Conservation (phyloP, 176 grass and related monocot genomes). For the Aegilops sharonensis region DNA sequence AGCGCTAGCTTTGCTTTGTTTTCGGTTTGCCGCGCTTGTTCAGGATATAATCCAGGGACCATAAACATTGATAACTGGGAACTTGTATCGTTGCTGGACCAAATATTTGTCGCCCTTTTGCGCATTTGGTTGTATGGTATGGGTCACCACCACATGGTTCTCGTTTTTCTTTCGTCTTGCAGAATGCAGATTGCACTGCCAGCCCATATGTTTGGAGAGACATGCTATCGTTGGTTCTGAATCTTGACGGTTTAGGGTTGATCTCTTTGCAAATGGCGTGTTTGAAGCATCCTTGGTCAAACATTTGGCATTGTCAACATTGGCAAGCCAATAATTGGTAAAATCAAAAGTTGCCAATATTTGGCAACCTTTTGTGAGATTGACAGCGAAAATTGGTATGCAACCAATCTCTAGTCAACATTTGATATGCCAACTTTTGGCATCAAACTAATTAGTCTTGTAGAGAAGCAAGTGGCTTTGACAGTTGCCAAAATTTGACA, state of each 20-base stretch:
- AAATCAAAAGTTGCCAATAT: too few species aligned
- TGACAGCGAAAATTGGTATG: too few species aligned
- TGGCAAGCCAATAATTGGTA: too few species aligned
- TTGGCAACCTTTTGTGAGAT: too few species aligned
- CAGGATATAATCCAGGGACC: not conserved
- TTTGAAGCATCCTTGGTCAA: too few species aligned
- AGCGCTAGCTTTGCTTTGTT: not conserved
- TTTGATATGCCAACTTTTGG: too few species aligned
- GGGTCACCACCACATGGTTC: not conserved
- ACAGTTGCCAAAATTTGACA: too few species aligned
- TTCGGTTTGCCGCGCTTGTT: not conserved
- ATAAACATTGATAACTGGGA: not conserved
- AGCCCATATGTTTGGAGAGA: not conserved
- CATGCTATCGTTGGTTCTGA: too few species aligned
- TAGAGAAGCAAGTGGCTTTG: too few species aligned
- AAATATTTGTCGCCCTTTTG: not conserved
- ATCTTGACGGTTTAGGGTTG: not conserved
- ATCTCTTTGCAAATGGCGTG: not conserved
- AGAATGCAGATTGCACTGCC: not conserved
- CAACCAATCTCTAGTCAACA: too few species aligned
- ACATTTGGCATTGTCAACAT: too few species aligned
- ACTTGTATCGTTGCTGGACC: constrained; percentile 1
- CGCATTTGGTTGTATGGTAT: not conserved
- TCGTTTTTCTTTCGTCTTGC: not conserved
- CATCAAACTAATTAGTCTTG: too few species aligned